Conservation (phyloP, 2,329 filamentous ascomycete genomes). For the Penicillium oxalicum region DNA sequence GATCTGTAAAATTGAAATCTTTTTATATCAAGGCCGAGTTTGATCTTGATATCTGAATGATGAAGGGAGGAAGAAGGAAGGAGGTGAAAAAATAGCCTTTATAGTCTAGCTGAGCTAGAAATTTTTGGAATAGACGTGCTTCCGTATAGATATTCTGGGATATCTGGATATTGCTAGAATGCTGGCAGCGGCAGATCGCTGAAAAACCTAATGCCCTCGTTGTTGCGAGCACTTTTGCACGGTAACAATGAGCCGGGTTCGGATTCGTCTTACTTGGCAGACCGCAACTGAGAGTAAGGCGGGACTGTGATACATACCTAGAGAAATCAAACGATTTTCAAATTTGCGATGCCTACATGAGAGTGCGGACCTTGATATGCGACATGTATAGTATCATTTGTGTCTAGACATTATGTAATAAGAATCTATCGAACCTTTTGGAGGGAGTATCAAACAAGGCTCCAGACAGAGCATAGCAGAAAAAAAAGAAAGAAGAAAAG, state of each 20-base stretch:
- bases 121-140: no score
- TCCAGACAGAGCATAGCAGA: background rate
- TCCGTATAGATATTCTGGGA: background rate
- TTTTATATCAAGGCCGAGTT: no score
- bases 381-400: slow-evolving; percentile 7
- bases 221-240: background rate
- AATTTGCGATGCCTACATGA: background rate
- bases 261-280: no score
- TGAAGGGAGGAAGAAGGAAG: background rate
- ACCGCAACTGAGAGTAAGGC: no score
- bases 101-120: no score
- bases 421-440: slow-evolving; percentile 18
- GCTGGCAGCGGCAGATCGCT: background rate
- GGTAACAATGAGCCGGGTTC: background rate
- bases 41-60: background rate
- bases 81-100: background rate
- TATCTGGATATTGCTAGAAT: background rate
- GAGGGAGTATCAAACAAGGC: slow-evolving; percentile 10
- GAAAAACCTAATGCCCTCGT: background rate
- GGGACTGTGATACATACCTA: no score
- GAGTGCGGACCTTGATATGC: slow-evolving; percentile 7
- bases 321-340: no score
- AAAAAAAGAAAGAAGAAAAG: slow-evolving; percentile 1
- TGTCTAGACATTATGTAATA: slow-evolving; percentile 19
- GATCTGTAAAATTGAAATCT: background rate